phyloP scores from a whole-genome alignment of 495 filamentous ascomycete species.

The Penicillium arizonense region DNA sequence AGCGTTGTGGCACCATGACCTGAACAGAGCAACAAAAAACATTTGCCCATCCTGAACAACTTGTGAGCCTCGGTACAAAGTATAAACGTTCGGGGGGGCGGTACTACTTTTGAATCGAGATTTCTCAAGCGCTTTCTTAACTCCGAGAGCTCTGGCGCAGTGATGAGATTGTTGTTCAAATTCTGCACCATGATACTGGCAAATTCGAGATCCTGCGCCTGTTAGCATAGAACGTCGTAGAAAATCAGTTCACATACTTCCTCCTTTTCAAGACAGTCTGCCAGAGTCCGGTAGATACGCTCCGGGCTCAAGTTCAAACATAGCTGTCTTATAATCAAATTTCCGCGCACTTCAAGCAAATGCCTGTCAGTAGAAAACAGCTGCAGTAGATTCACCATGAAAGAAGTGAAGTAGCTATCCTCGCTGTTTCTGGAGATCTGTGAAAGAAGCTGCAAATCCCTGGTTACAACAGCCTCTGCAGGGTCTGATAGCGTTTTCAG shows the following conservation, averaged over 20 bases:
- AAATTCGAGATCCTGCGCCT: slow-evolving; percentile 80
- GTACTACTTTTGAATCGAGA: slow-evolving; percentile 73
- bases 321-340: slow-evolving; percentile 92
- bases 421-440: slow-evolving; percentile 97
- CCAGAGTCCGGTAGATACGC: slow-evolving; percentile 92
- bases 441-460: slow-evolving; percentile 89
- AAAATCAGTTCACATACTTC: slow-evolving; percentile 50
- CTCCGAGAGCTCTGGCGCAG: slow-evolving; percentile 89
- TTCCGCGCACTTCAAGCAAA: slow-evolving; percentile 87
- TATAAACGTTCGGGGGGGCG: not conserved
- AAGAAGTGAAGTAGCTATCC: slow-evolving; percentile 94
- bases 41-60: slow-evolving; percentile 75
- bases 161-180: slow-evolving; percentile 98
- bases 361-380: slow-evolving; percentile 92
- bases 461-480: slow-evolving; percentile 91
- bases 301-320: slow-evolving; percentile 91
- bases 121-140: slow-evolving; percentile 87
- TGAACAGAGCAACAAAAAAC: slow-evolving; percentile 92
- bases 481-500: slow-evolving; percentile 97
- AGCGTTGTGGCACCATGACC: slow-evolving; percentile 98
- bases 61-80: slow-evolving; percentile 8
- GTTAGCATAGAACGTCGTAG: slow-evolving; percentile 8
- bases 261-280: slow-evolving; percentile 96
- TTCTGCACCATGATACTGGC: slow-evolving; percentile 99
- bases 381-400: slow-evolving; percentile 96